These are phyloP conservation scores for Ascochyta pisi DNA, from an alignment of 2,329 filamentous ascomycete species.

Conservation along the genomic window DNA sequence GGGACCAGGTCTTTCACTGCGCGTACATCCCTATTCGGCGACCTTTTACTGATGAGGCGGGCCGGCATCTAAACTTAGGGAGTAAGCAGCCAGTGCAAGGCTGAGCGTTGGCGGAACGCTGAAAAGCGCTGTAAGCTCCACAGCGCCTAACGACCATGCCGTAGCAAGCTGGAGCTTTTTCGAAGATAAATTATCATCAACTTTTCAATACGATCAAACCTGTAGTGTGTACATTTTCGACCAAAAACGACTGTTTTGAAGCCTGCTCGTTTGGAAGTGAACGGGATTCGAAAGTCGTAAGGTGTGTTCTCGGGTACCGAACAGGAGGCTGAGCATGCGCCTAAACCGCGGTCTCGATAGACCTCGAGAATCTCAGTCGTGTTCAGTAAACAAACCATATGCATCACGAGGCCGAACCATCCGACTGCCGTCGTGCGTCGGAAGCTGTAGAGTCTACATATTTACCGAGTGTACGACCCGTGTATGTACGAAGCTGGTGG, in stretches of 20 bases:
- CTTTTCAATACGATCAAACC: no score
- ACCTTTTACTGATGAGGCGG: neutral
- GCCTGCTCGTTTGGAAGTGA: neutral
- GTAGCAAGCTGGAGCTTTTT: neutral
- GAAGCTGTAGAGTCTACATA: no score
- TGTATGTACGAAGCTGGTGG: neutral
- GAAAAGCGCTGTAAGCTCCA: neutral
- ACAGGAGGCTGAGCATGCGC: slow-evolving; percentile 7
- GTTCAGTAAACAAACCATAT: no score
- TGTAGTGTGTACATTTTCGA: no score
- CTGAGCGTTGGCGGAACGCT: neutral
- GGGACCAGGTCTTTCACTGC: neutral
- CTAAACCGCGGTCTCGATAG: neutral
- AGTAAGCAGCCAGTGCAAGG: slow-evolving; percentile 2
- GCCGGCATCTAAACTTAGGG: neutral
- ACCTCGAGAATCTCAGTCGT: no score
- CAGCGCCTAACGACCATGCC: neutral
- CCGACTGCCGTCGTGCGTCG: no score
- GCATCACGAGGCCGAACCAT: no score
- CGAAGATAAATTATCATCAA: neutral
- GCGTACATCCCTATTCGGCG: neutral
- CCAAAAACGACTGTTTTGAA: neutral
- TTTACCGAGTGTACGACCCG: no score
- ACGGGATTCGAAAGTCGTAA: neutral
- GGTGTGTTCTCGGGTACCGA: slow-evolving; percentile 9